Evolutionary conservation across 2,329 filamentous ascomycete genomes (phyloP).

Genomic region (Orbilia brochopaga): DNA sequence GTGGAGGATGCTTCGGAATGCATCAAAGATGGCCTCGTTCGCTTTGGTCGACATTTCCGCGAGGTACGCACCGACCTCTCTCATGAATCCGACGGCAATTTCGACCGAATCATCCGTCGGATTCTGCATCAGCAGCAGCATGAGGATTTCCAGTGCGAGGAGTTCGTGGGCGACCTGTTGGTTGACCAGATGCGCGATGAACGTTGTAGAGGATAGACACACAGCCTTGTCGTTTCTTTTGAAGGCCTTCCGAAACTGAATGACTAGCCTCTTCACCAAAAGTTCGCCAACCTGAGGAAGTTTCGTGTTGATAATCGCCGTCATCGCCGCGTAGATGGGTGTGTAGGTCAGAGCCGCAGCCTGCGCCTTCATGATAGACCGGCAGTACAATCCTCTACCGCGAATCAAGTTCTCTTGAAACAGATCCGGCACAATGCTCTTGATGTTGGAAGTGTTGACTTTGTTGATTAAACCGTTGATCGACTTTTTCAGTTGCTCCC

Average conservation of each 20-base stretch:
- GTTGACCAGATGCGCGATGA: conserved; percentile 93
- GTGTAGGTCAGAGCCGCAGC: conserved; percentile 94
- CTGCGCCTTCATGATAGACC: conserved; percentile 98
- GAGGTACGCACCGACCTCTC: conserved; percentile 89
- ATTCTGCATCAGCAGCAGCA: conserved; percentile 83
- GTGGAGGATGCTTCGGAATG: conserved; percentile 92
- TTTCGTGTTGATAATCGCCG: conserved; percentile 96
- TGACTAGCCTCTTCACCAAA: conserved; percentile 82
- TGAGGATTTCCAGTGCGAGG: conserved; percentile 86
- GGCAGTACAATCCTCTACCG: conserved; percentile 88
- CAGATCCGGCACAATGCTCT: conserved; percentile 92
- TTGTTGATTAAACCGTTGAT: conserved; percentile 99
- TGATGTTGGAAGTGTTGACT: conserved; percentile 97
- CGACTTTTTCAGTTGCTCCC: conserved; percentile 98
- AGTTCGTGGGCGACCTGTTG: conserved; percentile 95
- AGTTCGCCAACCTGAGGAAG: conserved; percentile 92
- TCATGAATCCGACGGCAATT: conserved; percentile 90
- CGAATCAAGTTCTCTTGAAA: conserved; percentile 93
- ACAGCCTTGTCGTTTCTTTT: conserved; percentile 94
- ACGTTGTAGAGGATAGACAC: conserved; percentile 88
- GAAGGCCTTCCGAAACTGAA: conserved; percentile 94
- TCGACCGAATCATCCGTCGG: conserved; percentile 97
- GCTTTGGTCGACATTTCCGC: conserved; percentile 94
- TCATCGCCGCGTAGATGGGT: conserved; percentile 94
- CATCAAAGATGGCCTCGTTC: conserved; percentile 88